A percentile compares a stretch with the other conserved stretches of the same genome.
Conservation (phyloP, 176 grass and related monocot genomes). For the Thalia dealbata region DNA sequence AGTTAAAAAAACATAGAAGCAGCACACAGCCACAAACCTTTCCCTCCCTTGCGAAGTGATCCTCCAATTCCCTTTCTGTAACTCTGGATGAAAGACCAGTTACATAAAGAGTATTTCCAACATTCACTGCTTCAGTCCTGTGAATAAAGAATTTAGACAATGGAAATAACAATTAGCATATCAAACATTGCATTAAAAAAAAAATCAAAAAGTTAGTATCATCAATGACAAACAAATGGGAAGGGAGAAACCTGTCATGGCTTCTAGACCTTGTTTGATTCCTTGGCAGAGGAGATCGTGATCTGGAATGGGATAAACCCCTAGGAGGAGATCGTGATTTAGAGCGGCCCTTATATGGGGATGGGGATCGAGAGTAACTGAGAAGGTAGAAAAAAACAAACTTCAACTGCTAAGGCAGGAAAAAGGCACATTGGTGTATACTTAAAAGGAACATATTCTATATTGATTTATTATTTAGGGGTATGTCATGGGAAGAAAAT, state of each 20-base stretch:
- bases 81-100: conserved; percentile 70
- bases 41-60: conserved; percentile 69
- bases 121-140: conserved; percentile 41
- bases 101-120: conserved; percentile 71
- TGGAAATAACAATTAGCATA: neutral
- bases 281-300: conserved; percentile 41
- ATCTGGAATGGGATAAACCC: conserved; percentile 40
- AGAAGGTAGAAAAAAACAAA: neutral
- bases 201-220: too few relatives aligned
- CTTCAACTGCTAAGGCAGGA: neutral
- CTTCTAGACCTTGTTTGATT: conserved; percentile 43
- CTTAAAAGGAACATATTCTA: too few relatives aligned
- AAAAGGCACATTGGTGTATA: neutral
- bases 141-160: neutral
- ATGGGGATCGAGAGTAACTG: conserved; percentile 58
- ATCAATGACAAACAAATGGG: too few relatives aligned
- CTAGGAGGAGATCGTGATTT: conserved; percentile 53
- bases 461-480: too few relatives aligned
- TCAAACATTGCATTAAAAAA: neutral
- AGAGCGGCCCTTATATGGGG: conserved; percentile 42
- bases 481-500: too few relatives aligned
- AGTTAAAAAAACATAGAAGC: neutral
- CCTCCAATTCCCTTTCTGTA: conserved; percentile 54
- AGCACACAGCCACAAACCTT: conserved; percentile 25
- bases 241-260: conserved; percentile 30